Conservation (phyloP, 208 protist genomes). For the Sergeia podlipaevii region DNA sequence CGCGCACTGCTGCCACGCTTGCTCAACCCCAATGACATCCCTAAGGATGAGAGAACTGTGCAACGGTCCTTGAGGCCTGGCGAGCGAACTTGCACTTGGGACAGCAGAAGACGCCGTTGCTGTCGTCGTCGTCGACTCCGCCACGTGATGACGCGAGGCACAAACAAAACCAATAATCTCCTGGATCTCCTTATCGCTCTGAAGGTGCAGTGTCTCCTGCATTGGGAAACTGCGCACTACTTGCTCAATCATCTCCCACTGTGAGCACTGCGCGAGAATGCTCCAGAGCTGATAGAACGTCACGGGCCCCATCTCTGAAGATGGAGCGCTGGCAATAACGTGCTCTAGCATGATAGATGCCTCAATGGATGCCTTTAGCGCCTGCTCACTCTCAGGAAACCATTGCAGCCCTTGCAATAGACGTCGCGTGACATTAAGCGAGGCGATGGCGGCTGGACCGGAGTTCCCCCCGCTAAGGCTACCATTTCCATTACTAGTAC, state of each 20-base stretch:
- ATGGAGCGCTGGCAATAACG: conserved; percentile 15
- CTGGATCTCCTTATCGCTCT: conserved; percentile 28
- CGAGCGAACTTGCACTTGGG: background rate
- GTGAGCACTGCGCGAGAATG: conserved; percentile 19
- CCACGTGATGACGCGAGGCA: background rate
- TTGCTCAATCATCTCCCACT: conserved; percentile 29
- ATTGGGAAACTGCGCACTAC: conserved; percentile 38
- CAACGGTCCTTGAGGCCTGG: background rate
- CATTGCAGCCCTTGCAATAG: conserved; percentile 33
- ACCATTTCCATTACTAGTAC: background rate
- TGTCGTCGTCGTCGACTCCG: too few species aligned
- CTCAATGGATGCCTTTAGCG: conserved; percentile 19
- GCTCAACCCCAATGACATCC: conserved; percentile 31
- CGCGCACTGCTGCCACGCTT: conserved; percentile 8
- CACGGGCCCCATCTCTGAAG: conserved; percentile 13
- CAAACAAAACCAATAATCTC: conserved; percentile 26
- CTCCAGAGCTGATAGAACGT: conserved; percentile 39
- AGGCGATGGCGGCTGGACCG: conserved; percentile 5
- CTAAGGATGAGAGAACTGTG: conserved; percentile 25
- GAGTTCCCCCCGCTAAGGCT: background rate
- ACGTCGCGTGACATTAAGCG: conserved; percentile 12
- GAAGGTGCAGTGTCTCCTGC: conserved; percentile 15
- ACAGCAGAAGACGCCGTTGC: too few species aligned
- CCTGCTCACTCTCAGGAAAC: conserved; percentile 29
- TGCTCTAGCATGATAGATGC: conserved; percentile 15